A percentile compares a stretch with the other conserved stretches of the same genome.
phyloP scores from a whole-genome alignment of 2,329 filamentous ascomycete genomes.

The Penicillium sumatraense region DNA sequence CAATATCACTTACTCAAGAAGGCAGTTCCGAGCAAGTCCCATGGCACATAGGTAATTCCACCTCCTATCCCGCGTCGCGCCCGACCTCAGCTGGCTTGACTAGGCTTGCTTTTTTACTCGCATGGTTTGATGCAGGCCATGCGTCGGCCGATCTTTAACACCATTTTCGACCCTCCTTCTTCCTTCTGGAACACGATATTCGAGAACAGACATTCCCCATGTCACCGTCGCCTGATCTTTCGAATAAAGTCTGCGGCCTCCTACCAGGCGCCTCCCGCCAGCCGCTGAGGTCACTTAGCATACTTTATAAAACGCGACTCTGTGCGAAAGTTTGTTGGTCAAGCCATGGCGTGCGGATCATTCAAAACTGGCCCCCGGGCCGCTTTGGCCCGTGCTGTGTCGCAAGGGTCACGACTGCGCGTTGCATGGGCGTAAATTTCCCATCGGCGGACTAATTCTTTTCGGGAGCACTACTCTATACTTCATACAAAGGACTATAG shows the following conservation, averaged over 20 bases:
- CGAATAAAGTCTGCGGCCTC: constrained; percentile 1
- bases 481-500: not conserved
- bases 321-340: constrained; percentile 4
- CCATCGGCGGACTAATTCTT: not conserved
- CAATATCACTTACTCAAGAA: constrained; percentile 18
- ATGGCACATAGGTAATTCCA: not conserved
- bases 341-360: constrained; percentile 24
- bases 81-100: not conserved
- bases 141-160: not conserved
- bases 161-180: not conserved
- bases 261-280: constrained; percentile 22
- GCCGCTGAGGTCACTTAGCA: constrained; percentile 25
- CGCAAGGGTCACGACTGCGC: not conserved
- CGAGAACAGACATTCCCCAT: not conserved
- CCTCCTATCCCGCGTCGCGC: not conserved
- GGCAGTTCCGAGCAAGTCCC: constrained; percentile 24
- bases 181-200: not conserved
- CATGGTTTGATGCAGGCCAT: constrained; percentile 8
- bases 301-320: not conserved
- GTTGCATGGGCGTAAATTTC: not conserved
- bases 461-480: not conserved
- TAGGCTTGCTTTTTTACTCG: constrained; percentile 5
- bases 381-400: constrained; percentile 6
- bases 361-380: constrained; percentile 5
- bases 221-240: not conserved